phyloP scores from a whole-genome alignment of 441 rosid species.

The Mallotus japonicus region DNA sequence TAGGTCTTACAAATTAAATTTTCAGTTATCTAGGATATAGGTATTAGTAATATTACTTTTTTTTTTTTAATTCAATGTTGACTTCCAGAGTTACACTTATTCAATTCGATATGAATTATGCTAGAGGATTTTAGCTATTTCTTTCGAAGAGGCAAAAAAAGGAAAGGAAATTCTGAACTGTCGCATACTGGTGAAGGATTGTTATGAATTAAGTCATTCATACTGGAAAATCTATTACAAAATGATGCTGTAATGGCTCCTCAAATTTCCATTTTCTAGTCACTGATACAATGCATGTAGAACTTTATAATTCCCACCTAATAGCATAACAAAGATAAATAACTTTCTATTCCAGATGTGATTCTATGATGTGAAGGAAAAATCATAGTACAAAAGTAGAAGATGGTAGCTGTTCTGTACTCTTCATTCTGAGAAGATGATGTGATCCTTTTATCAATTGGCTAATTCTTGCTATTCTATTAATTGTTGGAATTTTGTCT shows the following conservation, averaged over 20 bases:
- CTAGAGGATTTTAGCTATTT: slow-evolving; percentile 1
- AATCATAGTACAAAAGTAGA: background rate
- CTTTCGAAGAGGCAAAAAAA: background rate
- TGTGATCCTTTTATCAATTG: background rate
- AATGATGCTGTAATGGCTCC: background rate
- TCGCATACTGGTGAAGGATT: background rate
- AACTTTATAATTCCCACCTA: background rate
- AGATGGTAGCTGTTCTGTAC: background rate
- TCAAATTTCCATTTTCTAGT: background rate
- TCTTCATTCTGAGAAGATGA: slow-evolving; percentile 1
- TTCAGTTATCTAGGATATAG: background rate
- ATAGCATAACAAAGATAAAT: background rate
- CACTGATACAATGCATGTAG: background rate
- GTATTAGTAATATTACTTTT: background rate
- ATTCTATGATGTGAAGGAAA: slow-evolving; percentile 3
- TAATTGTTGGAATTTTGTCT: background rate
- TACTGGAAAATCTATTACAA: background rate
- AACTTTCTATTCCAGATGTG: background rate
- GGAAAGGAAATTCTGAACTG: background rate
- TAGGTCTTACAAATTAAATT: background rate
- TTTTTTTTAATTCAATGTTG: background rate
- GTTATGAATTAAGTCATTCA: background rate
- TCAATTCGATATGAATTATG: too few species aligned
- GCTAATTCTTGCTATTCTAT: background rate
- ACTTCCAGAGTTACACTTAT: background rate